These are phyloP conservation scores for Oleoguttula mirabilis DNA, from an alignment of 495 filamentous ascomycete species.

Conservation along the genomic window DNA sequence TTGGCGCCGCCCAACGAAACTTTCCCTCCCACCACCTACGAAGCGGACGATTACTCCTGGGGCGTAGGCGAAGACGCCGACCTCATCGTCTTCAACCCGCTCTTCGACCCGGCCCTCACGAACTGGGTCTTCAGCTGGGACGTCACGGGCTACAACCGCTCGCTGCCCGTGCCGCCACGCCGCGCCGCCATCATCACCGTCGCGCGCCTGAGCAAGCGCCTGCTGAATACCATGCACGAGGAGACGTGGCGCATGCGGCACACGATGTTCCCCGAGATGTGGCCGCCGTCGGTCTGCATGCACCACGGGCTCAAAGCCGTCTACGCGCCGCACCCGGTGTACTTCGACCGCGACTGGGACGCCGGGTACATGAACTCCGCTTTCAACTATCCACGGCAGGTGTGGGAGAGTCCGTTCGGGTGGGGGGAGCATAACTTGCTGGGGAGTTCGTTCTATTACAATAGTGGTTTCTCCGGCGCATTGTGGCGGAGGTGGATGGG, in stretches of 20 bases:
- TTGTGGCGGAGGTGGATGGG: constrained; percentile 40
- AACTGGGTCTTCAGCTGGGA: constrained; percentile 36
- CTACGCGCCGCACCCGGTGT: constrained; percentile 37
- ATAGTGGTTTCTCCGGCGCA: constrained; percentile 33
- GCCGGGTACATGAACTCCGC: constrained; percentile 26
- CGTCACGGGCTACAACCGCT: constrained; percentile 30
- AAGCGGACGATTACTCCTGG: constrained; percentile 42
- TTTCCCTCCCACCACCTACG: constrained; percentile 33
- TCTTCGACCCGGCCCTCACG: constrained; percentile 32
- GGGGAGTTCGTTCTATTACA: constrained; percentile 40
- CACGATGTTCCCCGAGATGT: constrained; percentile 36
- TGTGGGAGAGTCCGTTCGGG: constrained; percentile 32
- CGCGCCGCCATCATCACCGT: constrained; percentile 34
- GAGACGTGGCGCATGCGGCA: constrained; percentile 28
- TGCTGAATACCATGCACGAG: constrained; percentile 31
- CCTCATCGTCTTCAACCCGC: constrained; percentile 40
- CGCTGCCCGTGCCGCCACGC: constrained; percentile 29
- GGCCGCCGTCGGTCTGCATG: constrained; percentile 28
- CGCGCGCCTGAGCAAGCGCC: constrained; percentile 28
- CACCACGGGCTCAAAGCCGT: constrained; percentile 35
- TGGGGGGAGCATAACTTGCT: constrained; percentile 41
- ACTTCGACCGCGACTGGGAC: constrained; percentile 41
- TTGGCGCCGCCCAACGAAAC: constrained; percentile 31
- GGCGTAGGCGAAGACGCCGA: constrained; percentile 51
- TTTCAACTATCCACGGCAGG: constrained; percentile 36